Conservation (phyloP, 768 basidiomycete species). For the Tricholomella constricta region DNA sequence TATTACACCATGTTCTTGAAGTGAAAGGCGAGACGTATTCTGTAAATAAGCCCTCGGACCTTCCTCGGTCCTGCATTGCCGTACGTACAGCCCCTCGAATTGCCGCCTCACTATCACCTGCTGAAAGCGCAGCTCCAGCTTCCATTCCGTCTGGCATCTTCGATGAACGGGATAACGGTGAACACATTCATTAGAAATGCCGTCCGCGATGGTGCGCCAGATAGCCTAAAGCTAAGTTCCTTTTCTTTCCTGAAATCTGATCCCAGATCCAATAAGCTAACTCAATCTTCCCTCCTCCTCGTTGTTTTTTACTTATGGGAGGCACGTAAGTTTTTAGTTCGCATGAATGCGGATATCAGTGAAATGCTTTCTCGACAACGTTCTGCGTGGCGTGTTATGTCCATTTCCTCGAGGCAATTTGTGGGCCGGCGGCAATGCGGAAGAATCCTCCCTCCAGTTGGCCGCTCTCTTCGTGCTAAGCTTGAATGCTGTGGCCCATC, state of each 20-base stretch:
- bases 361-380: neutral
- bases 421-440: neutral
- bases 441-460: neutral
- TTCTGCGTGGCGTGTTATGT: neutral
- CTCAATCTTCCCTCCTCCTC: slow-evolving; percentile 5
- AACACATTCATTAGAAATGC: neutral
- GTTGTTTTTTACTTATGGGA: neutral
- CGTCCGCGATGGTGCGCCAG: slow-evolving; percentile 14
- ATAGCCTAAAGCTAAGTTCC: slow-evolving; percentile 9
- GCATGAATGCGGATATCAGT: slow-evolving; percentile 7
- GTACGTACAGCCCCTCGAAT: slow-evolving; percentile 3
- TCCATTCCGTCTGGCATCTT: slow-evolving; percentile 4
- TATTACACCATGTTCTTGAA: slow-evolving; percentile 6
- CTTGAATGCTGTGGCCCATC: neutral
- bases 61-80: slow-evolving; percentile 7
- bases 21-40: neutral
- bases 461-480: neutral
- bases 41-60: slow-evolving; percentile 15
- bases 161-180: neutral
- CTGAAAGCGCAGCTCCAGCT: neutral
- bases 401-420: slow-evolving; percentile 9
- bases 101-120: slow-evolving; percentile 7
- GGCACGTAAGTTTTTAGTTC: neutral
- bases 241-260: neutral
- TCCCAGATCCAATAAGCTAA: slow-evolving; percentile 2